Percentiles rank a stretch among this genome's conserved stretches.
Evolutionary conservation across 2,329 filamentous ascomycete genomes (phyloP).

Genomic region (Calonectria pteridis): DNA sequence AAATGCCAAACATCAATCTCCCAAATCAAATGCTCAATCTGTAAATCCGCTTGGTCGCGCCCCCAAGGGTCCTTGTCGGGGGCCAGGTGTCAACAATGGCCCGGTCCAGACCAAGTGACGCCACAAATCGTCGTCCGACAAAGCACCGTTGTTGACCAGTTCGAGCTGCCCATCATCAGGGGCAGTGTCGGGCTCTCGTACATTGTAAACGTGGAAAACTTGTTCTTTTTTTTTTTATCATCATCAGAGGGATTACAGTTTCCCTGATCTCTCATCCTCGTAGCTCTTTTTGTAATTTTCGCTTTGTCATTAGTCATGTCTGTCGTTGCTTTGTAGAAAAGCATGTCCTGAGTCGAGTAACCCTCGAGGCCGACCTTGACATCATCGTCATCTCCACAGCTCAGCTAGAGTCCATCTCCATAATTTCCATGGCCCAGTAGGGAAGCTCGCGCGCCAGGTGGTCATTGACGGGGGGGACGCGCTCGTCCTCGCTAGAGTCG

Average conservation of each 20-base stretch:
- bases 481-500: conserved; percentile 61
- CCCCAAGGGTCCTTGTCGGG: background rate
- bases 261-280: conserved; percentile 39
- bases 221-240: conserved; percentile 28
- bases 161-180: conserved; percentile 24
- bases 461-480: conserved; percentile 52
- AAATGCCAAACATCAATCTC: conserved; percentile 40
- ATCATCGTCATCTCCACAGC: conserved; percentile 15
- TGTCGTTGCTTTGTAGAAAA: conserved; percentile 29
- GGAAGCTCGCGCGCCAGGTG: conserved; percentile 62
- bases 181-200: conserved; percentile 39
- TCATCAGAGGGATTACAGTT: conserved; percentile 37
- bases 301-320: conserved; percentile 43
- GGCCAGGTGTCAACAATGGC: background rate
- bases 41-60: conserved; percentile 15
- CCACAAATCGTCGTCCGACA: conserved; percentile 28
- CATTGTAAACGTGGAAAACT: conserved; percentile 39
- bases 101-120: conserved; percentile 15
- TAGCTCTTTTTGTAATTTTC: conserved; percentile 22
- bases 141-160: conserved; percentile 30
- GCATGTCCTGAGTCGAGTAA: conserved; percentile 26
- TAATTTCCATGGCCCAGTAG: conserved; percentile 63
- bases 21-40: conserved; percentile 36
- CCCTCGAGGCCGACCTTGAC: conserved; percentile 32
- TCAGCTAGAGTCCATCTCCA: conserved; percentile 60